phyloP scores from a whole-genome alignment of 768 basidiomycete genomes.

The Suillus discolor region DNA sequence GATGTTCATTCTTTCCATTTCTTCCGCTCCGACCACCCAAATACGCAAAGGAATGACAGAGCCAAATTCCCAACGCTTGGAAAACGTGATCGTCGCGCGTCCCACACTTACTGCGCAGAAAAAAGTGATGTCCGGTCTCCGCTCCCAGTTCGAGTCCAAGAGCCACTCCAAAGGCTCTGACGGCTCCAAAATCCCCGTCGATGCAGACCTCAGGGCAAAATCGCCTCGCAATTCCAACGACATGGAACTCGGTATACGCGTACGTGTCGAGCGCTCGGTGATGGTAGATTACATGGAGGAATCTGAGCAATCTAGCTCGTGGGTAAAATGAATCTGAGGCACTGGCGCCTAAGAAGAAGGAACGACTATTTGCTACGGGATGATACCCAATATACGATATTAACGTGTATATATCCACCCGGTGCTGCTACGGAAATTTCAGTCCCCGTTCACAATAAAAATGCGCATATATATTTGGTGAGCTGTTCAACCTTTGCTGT shows the following conservation, averaged over 20 bases:
- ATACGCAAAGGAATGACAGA: constrained; percentile 22
- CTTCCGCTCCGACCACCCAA: background rate
- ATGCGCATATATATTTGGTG: background rate
- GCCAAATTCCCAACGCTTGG: constrained; percentile 24
- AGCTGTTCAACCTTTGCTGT: background rate
- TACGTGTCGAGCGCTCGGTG: constrained; percentile 32
- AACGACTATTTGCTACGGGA: background rate
- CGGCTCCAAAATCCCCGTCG: constrained; percentile 18
- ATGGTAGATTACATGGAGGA: constrained; percentile 25
- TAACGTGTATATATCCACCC: background rate
- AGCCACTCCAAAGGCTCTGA: background rate
- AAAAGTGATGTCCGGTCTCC: constrained; percentile 25
- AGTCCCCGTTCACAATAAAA: background rate
- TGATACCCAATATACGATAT: background rate
- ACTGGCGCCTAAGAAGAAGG: background rate
- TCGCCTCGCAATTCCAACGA: constrained; percentile 15
- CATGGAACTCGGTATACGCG: constrained; percentile 32
- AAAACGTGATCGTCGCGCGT: constrained; percentile 33
- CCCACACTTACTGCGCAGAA: constrained; percentile 13
- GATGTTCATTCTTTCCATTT: background rate
- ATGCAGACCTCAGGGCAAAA: constrained; percentile 20
- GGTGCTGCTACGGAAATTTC: background rate
- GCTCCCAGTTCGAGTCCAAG: constrained; percentile 23
- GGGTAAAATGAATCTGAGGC: constrained; percentile 13
- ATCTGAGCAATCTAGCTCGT: constrained; percentile 17